Conservation (phyloP, 225 moss, liverwort and hornwort species). For the Polytrichum formosum region DNA sequence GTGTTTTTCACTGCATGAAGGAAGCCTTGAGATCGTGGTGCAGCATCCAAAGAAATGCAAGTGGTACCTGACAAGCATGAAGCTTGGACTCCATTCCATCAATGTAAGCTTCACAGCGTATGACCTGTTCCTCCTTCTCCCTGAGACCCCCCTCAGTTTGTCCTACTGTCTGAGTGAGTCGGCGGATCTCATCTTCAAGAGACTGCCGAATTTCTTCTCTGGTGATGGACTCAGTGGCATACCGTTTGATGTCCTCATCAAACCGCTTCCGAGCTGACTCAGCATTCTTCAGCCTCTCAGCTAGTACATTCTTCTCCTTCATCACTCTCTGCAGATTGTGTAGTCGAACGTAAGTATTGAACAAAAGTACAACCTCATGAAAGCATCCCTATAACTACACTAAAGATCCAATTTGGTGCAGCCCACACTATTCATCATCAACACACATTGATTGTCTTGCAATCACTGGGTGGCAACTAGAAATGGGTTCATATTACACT, state of each 20-base stretch:
- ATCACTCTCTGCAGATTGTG: conserved; percentile 36
- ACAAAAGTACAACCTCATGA: not conserved
- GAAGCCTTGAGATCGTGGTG: too few relatives aligned
- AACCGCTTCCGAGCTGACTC: conserved; percentile 65
- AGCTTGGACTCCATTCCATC: conserved; percentile 72
- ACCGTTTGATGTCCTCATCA: conserved; percentile 64
- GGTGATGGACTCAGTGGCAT: conserved; percentile 56
- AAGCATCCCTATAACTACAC: too few relatives aligned
- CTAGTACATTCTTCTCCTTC: conserved; percentile 68
- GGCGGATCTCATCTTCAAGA: conserved; percentile 65
- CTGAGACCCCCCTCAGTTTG: conserved; percentile 69
- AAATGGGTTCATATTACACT: too few relatives aligned
- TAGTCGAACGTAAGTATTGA: not conserved
- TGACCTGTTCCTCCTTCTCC: conserved; percentile 71
- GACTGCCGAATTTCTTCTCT: conserved; percentile 60
- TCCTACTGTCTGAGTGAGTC: conserved; percentile 59
- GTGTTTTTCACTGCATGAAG: too few relatives aligned
- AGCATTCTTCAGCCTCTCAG: conserved; percentile 64
- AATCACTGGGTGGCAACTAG: too few relatives aligned
- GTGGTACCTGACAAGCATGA: conserved; percentile 60
- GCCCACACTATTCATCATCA: too few relatives aligned
- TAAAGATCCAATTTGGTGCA: too few relatives aligned
- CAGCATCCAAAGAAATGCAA: too few relatives aligned
- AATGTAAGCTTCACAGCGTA: conserved; percentile 70
- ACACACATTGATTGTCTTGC: too few relatives aligned